phyloP scores from a whole-genome alignment of 2,329 filamentous ascomycete genomes.

The Phaeosphaeriaceae sp. region DNA sequence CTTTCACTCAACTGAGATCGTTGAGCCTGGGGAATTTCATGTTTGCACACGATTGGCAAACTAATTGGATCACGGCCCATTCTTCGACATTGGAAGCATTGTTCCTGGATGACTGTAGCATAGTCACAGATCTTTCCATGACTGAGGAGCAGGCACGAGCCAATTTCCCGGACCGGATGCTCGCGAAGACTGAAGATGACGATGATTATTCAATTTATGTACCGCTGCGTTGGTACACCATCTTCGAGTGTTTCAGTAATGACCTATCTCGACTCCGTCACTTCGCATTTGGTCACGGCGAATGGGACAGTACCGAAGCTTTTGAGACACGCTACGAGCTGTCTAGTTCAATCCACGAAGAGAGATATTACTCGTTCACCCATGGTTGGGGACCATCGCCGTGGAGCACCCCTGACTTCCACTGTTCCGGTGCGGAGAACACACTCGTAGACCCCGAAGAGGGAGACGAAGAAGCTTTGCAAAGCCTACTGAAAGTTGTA shows the following conservation, averaged over 20 bases:
- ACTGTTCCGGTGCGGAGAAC: too few species aligned
- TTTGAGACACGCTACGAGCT: conserved; percentile 19
- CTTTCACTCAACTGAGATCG: conserved; percentile 51
- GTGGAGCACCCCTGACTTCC: not conserved
- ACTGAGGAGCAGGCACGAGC: conserved; percentile 1
- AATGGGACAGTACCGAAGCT: conserved; percentile 2
- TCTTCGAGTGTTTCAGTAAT: conserved; percentile 10
- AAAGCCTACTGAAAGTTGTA: not conserved
- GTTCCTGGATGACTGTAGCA: conserved; percentile 54
- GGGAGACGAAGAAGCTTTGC: not conserved
- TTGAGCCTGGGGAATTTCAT: conserved; percentile 52
- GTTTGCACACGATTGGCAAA: conserved; percentile 56
- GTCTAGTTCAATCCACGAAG: not conserved
- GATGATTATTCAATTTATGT: not conserved
- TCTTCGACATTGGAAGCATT: conserved; percentile 49
- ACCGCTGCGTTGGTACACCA: not conserved
- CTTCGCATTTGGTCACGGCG: conserved; percentile 13
- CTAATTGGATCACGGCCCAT: conserved; percentile 56
- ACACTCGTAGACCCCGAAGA: too few species aligned
- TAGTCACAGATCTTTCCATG: conserved; percentile 25
- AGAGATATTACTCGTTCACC: not conserved
- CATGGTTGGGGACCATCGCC: not conserved
- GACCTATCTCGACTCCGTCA: conserved; percentile 10
- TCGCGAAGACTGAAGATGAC: too few species aligned
- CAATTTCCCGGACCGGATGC: not conserved